These are phyloP conservation scores for Heterobasidion annosum DNA, from an alignment of 1,284 basidiomycete species.

Conservation along the genomic window DNA sequence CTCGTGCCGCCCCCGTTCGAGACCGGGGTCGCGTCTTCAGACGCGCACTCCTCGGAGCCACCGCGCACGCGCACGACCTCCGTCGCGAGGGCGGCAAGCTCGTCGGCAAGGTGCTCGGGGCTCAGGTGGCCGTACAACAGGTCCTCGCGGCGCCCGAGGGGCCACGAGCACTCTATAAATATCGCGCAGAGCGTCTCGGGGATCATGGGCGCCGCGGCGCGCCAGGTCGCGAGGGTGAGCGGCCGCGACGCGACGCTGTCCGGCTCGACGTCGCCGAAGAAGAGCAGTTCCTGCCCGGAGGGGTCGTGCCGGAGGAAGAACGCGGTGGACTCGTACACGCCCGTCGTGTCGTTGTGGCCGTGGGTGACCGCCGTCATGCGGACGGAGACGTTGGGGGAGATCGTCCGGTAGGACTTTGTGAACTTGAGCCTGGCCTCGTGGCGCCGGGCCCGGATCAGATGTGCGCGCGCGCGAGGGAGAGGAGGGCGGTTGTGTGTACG, in stretches of 20 bases:
- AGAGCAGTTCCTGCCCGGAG: constrained; percentile 57
- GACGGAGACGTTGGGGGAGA: constrained; percentile 53
- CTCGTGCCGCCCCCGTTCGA: background rate
- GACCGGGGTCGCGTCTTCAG: background rate
- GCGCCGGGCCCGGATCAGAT: background rate
- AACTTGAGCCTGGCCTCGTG: constrained; percentile 14
- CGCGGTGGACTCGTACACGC: constrained; percentile 59
- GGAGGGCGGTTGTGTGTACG: constrained; percentile 16
- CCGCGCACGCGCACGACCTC: constrained; percentile 46
- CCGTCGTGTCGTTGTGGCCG: constrained; percentile 39
- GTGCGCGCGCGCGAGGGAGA: background rate
- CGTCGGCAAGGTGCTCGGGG: constrained; percentile 61
- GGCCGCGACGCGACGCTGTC: constrained; percentile 55
- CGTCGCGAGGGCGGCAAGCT: constrained; percentile 53
- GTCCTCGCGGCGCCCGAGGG: constrained; percentile 49
- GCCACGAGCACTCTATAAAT: constrained; percentile 84
- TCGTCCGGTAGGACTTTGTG: constrained; percentile 39
- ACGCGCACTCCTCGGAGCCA: background rate
- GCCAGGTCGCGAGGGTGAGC: constrained; percentile 60
- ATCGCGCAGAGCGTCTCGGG: constrained; percentile 52
- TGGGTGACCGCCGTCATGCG: constrained; percentile 63
- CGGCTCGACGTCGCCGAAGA: constrained; percentile 81
- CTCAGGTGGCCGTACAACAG: constrained; percentile 70
- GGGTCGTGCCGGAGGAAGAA: constrained; percentile 66
- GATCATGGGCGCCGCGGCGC: constrained; percentile 59